Conservation (phyloP, 345 rosid species). For the Eucalyptus pauciflora region DNA sequence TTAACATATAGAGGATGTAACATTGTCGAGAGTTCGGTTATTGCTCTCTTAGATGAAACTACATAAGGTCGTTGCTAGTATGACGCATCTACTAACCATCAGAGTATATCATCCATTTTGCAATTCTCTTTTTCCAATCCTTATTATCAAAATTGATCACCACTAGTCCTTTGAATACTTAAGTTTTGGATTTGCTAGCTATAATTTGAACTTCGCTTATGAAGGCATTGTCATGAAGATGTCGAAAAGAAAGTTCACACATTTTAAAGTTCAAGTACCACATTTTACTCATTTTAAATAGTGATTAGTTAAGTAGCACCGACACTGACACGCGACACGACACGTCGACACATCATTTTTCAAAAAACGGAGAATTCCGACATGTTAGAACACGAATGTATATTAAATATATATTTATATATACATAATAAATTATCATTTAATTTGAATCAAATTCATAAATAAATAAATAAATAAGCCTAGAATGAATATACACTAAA, state of each 20-base stretch:
- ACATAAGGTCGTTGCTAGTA: neutral
- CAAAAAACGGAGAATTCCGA: too few relatives aligned
- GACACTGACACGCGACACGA: too few relatives aligned
- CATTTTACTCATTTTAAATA: neutral
- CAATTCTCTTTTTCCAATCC: neutral
- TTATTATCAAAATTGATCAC: neutral
- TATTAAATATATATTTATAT: too few relatives aligned
- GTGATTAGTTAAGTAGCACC: neutral
- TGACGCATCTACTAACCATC: neutral
- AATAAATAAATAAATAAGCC: too few relatives aligned
- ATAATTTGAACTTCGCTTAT: neutral
- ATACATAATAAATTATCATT: too few relatives aligned
- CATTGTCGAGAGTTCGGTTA: neutral
- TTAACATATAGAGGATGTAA: neutral
- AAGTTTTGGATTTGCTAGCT: neutral
- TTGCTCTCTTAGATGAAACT: neutral
- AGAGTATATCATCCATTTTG: neutral
- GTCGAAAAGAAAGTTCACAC: fast-evolving
- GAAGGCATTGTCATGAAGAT: neutral
- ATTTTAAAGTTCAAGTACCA: neutral
- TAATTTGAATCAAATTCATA: too few relatives aligned
- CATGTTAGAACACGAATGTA: fast-evolving
- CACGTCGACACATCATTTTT: too few relatives aligned
- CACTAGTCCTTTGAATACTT: neutral
- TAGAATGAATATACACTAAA: too few relatives aligned